phyloP scores from a whole-genome alignment of 805 yeast genomes.

The Dipodascopsis uninucleata region DNA sequence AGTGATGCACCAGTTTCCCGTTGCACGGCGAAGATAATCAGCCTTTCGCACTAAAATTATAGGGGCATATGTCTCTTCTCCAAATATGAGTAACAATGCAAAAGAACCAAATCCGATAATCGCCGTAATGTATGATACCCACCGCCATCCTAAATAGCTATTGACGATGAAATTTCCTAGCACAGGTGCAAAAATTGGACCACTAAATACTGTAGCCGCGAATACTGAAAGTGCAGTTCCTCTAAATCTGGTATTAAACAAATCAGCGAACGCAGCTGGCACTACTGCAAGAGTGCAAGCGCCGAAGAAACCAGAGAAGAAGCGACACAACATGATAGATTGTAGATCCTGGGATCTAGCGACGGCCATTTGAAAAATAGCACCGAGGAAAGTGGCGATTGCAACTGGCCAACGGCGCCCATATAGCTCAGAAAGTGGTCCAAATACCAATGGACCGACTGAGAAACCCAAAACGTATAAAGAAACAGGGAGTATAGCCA shows the following conservation, averaged over 20 bases:
- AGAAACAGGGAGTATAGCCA: constrained; percentile 68
- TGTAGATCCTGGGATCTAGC: constrained; percentile 44
- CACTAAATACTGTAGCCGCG: constrained; percentile 62
- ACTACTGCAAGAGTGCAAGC: constrained; percentile 80
- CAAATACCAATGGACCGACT: constrained; percentile 77
- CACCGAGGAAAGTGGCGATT: constrained; percentile 49
- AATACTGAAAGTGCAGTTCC: constrained; percentile 68
- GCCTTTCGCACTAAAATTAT: constrained; percentile 46
- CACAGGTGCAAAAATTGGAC: constrained; percentile 75
- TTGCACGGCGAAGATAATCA: constrained; percentile 41
- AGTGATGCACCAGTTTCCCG: constrained; percentile 51
- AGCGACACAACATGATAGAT: constrained; percentile 62
- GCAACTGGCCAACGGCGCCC: constrained; percentile 63
- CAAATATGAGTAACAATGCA: constrained; percentile 42
- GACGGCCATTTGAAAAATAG: constrained; percentile 37
- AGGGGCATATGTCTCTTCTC: constrained; percentile 66
- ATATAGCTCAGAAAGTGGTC: constrained; percentile 66
- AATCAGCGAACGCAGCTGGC: constrained; percentile 75
- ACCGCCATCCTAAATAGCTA: constrained; percentile 63
- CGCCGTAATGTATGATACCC: constrained; percentile 70
- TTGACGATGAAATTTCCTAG: constrained; percentile 58
- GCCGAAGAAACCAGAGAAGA: constrained; percentile 70
- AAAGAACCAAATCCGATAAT: constrained; percentile 49
- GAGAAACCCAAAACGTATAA: constrained; percentile 81
- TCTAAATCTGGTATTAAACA: constrained; percentile 63